Percentiles rank a stretch among this genome's conserved stretches.
Conservation (phyloP, 2,329 filamentous ascomycete species). For the Paecilomyces sp. region DNA sequence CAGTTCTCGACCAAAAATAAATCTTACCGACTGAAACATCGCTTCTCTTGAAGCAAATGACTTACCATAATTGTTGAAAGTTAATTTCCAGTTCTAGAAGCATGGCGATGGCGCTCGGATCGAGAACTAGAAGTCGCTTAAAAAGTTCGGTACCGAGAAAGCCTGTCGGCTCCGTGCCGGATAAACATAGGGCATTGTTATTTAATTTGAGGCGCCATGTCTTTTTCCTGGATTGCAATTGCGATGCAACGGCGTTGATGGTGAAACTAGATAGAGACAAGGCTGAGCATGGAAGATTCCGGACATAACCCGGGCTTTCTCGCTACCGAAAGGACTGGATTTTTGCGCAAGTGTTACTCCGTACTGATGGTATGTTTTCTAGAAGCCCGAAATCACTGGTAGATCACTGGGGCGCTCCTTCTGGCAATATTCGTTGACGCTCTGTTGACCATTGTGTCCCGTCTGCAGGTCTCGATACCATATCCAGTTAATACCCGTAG, state of each 20-base stretch:
- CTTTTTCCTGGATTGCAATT: neutral
- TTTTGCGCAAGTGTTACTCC: too few species aligned
- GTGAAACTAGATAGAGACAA: neutral
- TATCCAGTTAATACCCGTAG: neutral
- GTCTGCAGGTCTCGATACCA: neutral
- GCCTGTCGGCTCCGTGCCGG: neutral
- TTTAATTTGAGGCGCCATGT: neutral
- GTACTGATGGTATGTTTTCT: too few species aligned
- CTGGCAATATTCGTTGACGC: too few species aligned
- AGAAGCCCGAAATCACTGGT: neutral
- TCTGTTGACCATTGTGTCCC: neutral
- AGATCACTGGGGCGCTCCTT: neutral
- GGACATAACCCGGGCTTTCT: too few species aligned
- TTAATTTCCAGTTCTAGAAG: neutral
- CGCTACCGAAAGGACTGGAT: too few species aligned
- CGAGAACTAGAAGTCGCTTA: neutral
- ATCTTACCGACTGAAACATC: neutral
- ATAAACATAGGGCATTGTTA: neutral
- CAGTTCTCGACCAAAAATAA: neutral
- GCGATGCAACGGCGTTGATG: neutral
- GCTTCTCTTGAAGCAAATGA: neutral
- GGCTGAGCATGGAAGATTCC: neutral
- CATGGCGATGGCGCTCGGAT: neutral
- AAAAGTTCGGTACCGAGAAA: neutral
- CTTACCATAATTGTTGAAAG: neutral